These are phyloP conservation scores for Mortierella hygrophila DNA, from an alignment of 192 early-diverging fungal genomes.

Conservation along the genomic window DNA sequence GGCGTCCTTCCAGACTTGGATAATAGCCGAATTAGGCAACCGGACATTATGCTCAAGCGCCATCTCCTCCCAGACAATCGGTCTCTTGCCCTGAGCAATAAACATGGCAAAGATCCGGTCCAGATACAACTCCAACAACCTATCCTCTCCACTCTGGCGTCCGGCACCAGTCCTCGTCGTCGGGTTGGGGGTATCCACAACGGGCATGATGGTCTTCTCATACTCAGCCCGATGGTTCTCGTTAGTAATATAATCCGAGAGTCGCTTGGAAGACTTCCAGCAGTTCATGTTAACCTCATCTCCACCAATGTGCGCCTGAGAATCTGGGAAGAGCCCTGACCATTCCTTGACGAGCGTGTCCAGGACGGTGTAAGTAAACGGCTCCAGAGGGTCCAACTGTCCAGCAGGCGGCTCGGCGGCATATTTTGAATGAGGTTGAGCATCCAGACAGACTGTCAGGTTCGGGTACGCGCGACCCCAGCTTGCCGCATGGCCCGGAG, in stretches of 20 bases:
- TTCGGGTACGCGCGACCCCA: conserved; percentile 62
- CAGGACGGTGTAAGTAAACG: conserved; percentile 75
- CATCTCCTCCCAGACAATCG: conserved; percentile 51
- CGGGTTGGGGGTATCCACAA: conserved; percentile 9
- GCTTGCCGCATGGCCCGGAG: conserved; percentile 82
- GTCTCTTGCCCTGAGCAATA: conserved; percentile 29
- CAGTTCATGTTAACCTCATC: conserved; percentile 83
- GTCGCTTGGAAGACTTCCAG: conserved; percentile 64
- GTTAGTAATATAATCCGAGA: conserved; percentile 51
- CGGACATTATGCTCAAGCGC: conserved; percentile 41
- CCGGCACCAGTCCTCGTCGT: conserved; percentile 50
- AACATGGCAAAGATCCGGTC: conserved; percentile 46
- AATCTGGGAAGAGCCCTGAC: conserved; percentile 76
- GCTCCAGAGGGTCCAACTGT: conserved; percentile 82
- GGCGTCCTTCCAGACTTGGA: conserved; percentile 54
- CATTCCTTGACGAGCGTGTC: conserved; percentile 76
- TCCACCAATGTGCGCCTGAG: conserved; percentile 82
- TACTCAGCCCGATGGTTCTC: conserved; percentile 1
- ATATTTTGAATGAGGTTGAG: conserved; percentile 55
- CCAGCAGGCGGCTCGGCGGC: conserved; percentile 83
- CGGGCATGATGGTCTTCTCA: conserved; percentile 18
- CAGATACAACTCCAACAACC: conserved; percentile 82
- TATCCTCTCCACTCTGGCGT: conserved; percentile 60
- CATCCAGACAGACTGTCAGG: conserved; percentile 67
- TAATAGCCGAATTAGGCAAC: conserved; percentile 31